These are phyloP conservation scores for Botrytis hyacinthi DNA, from an alignment of 2,329 filamentous ascomycete species.

Conservation along the genomic window DNA sequence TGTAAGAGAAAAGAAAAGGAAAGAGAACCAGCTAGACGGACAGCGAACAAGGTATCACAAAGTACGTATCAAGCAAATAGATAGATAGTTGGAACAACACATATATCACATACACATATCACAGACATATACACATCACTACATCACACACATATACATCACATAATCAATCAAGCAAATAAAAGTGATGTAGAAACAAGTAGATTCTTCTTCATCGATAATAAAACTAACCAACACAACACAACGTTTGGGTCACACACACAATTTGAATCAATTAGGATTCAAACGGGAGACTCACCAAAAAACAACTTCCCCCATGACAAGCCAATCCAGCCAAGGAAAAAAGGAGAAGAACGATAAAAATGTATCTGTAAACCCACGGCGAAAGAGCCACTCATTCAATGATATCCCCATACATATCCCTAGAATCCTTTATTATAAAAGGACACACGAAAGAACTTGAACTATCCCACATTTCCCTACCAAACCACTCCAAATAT, in stretches of 20 bases:
- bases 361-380: background rate
- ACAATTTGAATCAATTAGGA: conserved; percentile 6
- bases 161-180: background rate
- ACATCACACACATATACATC: background rate
- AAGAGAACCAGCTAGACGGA: too few relatives aligned
- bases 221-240: conserved; percentile 3
- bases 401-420: background rate
- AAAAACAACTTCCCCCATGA: conserved; percentile 24
- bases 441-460: conserved; percentile 11
- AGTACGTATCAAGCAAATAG: too few relatives aligned
- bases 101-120: too few relatives aligned
- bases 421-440: background rate
- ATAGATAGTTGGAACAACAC: too few relatives aligned
- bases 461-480: conserved; percentile 1
- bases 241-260: conserved; percentile 16
- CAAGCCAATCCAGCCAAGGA: conserved; percentile 21
- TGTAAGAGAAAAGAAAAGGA: too few relatives aligned
- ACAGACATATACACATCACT: background rate
- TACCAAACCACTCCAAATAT: conserved; percentile 7
- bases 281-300: conserved; percentile 34
- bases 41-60: too few relatives aligned
- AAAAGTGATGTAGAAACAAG: background rate
- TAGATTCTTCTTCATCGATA: conserved; percentile 11
- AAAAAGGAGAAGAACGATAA: conserved; percentile 9
- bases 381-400: conserved; percentile 1